Base-by-base conservation (phyloP, 2,329 filamentous ascomycete genomes). In the Sclerotinia subarctica region DNA sequence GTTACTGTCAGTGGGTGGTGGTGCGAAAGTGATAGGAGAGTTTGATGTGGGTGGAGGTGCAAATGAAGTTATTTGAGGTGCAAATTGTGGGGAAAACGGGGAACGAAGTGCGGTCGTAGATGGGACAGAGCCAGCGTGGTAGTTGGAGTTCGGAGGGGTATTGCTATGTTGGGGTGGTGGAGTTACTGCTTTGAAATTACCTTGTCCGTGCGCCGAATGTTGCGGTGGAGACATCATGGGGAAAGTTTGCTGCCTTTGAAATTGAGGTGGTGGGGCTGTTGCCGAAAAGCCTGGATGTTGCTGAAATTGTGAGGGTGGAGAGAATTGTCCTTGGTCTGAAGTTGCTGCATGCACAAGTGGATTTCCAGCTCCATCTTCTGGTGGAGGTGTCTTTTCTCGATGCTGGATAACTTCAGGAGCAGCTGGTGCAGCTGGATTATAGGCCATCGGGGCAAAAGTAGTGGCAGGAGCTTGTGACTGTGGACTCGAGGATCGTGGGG, bases 381-480 rank as follows among this genome's bases (percentile, higher is more conserved):
- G 90, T 5, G 91, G 86, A 1, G 91, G 91, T 0, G 91, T 94
- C 83, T 93, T 93, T 78, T 94, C 91, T 59, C 91, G 85, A 77
- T 91, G 86, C 26, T 84, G 82, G 64, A 93, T 87, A 29, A 85
- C 82, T 77, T 94, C 91, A 0, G 91, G 90, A 0, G 90, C 90
- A 0, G 90, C 84, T 5, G 91, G 91, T 1, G 91, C 90, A 0
- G 91, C 91, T 3, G 91, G 91, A 76, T 94, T 94, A 76, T 94
- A 94, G 2, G 90, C 86, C 80, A 92, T 88, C 0, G 89, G 88
- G 8, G 79, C 82, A 59, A 70, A 70, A 73, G 75, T 82, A 46
- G 80, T 74, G 21, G 80, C 74, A n/a, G 81, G 78, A 68, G 77
- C 77, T 46, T 72, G 69, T 66, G 70, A 73, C 62, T 72, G 69